phyloP scores from a whole-genome alignment of 371 early-diverging fungal genomes.

The Rhizopus sp. region DNA sequence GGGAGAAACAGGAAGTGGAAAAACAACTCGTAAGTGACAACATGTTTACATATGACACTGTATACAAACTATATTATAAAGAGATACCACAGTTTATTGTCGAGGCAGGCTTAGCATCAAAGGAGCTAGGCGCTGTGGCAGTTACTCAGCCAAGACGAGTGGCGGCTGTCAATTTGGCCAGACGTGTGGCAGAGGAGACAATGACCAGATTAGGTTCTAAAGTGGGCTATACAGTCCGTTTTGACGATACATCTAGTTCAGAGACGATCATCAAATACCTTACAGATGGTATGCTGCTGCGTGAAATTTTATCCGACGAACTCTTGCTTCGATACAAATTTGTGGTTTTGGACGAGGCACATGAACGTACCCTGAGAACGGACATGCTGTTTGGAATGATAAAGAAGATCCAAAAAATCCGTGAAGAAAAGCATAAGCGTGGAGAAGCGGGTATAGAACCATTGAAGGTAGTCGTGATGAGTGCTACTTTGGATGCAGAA shows the following conservation, averaged over 20 bases:
- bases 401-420: constrained; percentile 77
- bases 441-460: constrained; percentile 51
- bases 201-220: constrained; percentile 75
- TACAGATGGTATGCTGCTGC: constrained; percentile 98
- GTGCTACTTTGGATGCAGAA: constrained; percentile 95
- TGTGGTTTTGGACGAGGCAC: constrained; percentile 98
- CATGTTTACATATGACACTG: neutral
- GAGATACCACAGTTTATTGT: constrained; percentile 91
- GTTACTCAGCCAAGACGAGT: constrained; percentile 98
- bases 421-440: constrained; percentile 47
- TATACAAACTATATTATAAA: constrained; percentile 9
- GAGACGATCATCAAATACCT: constrained; percentile 92
- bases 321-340: constrained; percentile 79
- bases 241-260: constrained; percentile 88
- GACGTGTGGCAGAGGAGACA: constrained; percentile 91
- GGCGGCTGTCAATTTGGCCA: constrained; percentile 96
- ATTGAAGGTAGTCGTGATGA: constrained; percentile 95
- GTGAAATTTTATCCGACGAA: constrained; percentile 89
- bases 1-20: constrained; percentile 69
- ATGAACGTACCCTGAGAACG: constrained; percentile 96
- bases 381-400: constrained; percentile 97
- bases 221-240: constrained; percentile 94
- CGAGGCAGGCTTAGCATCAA: constrained; percentile 69
- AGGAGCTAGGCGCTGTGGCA: constrained; percentile 72
- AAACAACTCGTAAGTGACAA: constrained; percentile 59